A percentile compares a stretch with the other conserved stretches of the same genome.
phyloP scores from a whole-genome alignment of 345 rosid species.

The Salix caprea region DNA sequence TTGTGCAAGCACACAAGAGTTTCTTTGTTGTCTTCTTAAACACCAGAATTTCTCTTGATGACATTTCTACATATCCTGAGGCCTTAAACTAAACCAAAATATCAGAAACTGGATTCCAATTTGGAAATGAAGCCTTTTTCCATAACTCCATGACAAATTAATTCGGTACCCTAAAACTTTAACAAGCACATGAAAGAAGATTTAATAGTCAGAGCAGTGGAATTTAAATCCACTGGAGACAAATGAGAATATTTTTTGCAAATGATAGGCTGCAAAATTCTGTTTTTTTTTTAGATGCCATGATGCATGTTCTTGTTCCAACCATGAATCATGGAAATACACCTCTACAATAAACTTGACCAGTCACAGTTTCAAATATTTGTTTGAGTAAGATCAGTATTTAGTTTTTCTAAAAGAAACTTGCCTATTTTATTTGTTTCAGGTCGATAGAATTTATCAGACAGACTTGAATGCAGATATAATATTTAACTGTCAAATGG shows the following conservation, averaged over 20 bases:
- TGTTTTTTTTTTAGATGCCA: neutral
- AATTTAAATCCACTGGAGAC: neutral
- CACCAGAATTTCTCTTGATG: neutral
- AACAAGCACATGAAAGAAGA: neutral
- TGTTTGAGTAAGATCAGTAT: neutral
- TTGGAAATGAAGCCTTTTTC: neutral
- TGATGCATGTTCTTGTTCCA: neutral
- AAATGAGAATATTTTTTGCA: neutral
- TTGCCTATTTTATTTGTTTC: constrained; percentile 21
- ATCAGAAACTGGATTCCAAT: neutral
- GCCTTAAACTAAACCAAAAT: neutral
- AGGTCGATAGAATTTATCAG: constrained; percentile 83
- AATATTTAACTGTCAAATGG: constrained; percentile 97
- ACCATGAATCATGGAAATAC: neutral
- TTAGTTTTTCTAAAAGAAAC: neutral
- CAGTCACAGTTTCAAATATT: neutral
- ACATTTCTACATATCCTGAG: neutral
- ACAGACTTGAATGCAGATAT: constrained; percentile 69
- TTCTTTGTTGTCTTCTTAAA: neutral
- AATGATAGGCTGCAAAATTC: neutral
- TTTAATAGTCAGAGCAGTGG: neutral
- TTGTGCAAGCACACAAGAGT: neutral
- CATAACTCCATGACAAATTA: neutral
- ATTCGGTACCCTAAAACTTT: neutral
- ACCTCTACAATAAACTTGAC: neutral